A percentile compares a stretch with the other conserved stretches of the same genome.
These are phyloP conservation scores for Capsicum chinense DNA, from an alignment of 257 asterid species.

Conservation along the genomic window DNA sequence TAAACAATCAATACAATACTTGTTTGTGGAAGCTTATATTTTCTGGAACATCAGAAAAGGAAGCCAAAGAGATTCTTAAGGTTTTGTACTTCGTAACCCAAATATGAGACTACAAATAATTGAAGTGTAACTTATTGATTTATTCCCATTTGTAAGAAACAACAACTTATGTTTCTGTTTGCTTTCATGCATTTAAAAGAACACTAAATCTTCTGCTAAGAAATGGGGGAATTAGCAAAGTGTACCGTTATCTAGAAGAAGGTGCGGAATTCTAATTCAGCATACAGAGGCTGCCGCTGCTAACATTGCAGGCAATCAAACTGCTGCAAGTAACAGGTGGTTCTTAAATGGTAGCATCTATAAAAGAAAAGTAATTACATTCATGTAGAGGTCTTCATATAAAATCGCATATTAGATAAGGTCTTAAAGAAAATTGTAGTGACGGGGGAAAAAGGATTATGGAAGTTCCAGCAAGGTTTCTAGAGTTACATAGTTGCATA, in stretches of 20 bases:
- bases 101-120: no score
- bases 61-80: slow-evolving; percentile 67
- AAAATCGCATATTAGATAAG: not conserved
- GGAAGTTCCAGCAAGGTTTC: not conserved
- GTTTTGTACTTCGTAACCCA: slow-evolving; percentile 31
- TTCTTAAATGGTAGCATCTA: not conserved
- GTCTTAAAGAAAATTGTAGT: not conserved
- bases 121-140: not conserved
- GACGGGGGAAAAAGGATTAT: not conserved
- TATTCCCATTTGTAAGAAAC: no score
- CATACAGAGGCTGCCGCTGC: no score
- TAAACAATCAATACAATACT: slow-evolving; percentile 62
- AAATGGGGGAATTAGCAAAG: no score
- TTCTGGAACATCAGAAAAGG: slow-evolving; percentile 59
- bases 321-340: not conserved
- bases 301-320: not conserved
- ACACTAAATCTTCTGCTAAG: no score
- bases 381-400: not conserved
- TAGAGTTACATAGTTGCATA: not conserved
- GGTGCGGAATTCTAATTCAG: not conserved
- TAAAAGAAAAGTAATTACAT: not conserved
- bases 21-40: slow-evolving; percentile 72
- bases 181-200: no score
- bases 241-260: not conserved
- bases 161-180: no score